These are phyloP conservation scores for Colletotrichum spaethianum DNA, from an alignment of 2,329 filamentous ascomycete species.

Conservation along the genomic window DNA sequence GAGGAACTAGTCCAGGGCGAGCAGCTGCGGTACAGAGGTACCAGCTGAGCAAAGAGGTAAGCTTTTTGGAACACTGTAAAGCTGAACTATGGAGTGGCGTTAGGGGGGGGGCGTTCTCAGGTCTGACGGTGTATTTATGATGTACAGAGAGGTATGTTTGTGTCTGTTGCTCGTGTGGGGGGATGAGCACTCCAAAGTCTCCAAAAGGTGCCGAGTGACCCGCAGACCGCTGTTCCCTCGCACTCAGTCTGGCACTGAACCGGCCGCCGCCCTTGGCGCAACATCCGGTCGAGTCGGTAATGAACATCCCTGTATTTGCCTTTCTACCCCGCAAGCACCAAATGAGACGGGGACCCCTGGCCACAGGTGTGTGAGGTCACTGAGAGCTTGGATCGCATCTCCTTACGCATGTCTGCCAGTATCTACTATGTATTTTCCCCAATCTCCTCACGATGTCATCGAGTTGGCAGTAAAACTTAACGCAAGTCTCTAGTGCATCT, in stretches of 20 bases:
- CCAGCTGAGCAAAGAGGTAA: background rate
- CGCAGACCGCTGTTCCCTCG: constrained; percentile 29
- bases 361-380: constrained; percentile 24
- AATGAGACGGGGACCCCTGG: constrained; percentile 20
- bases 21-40: background rate
- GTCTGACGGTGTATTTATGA: background rate
- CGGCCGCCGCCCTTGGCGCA: background rate
- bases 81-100: constrained; percentile 10
- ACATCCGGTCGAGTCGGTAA: constrained; percentile 23
- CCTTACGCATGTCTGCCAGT: background rate
- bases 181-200: background rate
- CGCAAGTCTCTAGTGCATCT: background rate
- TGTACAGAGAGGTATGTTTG: background rate
- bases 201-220: constrained; percentile 30
- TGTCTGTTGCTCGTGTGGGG: constrained; percentile 21
- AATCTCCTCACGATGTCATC: constrained; percentile 14
- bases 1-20: background rate
- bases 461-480: constrained; percentile 1
- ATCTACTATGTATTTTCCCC: background rate
- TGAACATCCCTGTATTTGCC: constrained; percentile 16
- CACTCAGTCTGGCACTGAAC: background rate
- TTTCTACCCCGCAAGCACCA: constrained; percentile 31
- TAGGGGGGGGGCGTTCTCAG: background rate
- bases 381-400: constrained; percentile 3
- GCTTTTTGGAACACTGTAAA: constrained; percentile 4